These are phyloP conservation scores for Plasmodium coatneyi DNA, from an alignment of 169 alveolate genomes.

Conservation along the genomic window DNA sequence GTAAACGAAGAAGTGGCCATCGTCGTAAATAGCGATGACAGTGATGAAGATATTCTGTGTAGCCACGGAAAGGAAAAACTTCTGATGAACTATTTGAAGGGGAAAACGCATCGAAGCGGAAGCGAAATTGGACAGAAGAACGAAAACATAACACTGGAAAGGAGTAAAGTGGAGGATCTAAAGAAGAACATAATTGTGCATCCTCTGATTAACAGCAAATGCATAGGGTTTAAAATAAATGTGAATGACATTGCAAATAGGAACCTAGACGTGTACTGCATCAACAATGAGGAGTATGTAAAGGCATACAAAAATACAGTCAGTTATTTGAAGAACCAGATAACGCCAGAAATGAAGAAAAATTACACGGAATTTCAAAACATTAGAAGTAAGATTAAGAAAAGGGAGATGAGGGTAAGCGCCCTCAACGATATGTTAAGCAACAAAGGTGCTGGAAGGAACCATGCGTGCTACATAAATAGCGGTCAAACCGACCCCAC, in stretches of 20 bases:
- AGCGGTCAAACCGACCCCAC: not conserved
- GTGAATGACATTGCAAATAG: constrained; percentile 48
- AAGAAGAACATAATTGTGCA: constrained; percentile 46
- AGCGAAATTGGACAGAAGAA: not conserved
- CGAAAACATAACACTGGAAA: constrained; percentile 9
- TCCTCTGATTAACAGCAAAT: constrained; percentile 66
- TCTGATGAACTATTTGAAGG: constrained; percentile 60
- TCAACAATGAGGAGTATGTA: constrained; percentile 63
- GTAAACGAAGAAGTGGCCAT: constrained; percentile 59
- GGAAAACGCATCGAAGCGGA: not conserved
- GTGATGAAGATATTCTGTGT: constrained; percentile 55
- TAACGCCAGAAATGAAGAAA: constrained; percentile 28
- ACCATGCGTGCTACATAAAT: constrained; percentile 31
- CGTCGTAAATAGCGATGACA: constrained; percentile 64
- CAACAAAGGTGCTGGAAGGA: not conserved
- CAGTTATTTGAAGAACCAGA: constrained; percentile 31
- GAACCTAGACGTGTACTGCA: constrained; percentile 56
- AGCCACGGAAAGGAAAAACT: constrained; percentile 28
- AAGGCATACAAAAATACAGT: constrained; percentile 64
- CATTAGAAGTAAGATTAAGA: not conserved
- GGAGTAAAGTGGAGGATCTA: not conserved
- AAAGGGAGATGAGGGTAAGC: not conserved
- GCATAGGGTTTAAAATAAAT: constrained; percentile 65
- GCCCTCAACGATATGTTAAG: not conserved
- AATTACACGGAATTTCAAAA: constrained; percentile 19